Conservation (phyloP, 2,329 filamentous ascomycete species). For the Arthroderma sp. region DNA sequence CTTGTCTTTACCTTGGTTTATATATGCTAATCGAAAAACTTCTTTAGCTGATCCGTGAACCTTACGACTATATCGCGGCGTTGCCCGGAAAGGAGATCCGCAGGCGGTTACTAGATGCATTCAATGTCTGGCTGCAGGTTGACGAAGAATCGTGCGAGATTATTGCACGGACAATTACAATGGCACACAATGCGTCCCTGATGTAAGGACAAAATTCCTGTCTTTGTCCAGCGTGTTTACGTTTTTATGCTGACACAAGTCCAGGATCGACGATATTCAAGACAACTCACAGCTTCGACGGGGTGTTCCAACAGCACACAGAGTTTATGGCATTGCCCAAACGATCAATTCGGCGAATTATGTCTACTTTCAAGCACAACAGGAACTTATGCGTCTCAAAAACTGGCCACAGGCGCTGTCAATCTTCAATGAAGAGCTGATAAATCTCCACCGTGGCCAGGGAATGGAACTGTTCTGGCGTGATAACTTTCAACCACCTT, state of each 20-base stretch:
- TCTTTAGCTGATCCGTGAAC: slow-evolving; percentile 53
- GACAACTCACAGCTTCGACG: slow-evolving; percentile 33
- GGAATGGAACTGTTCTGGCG: background rate
- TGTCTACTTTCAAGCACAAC: slow-evolving; percentile 30
- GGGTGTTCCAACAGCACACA: slow-evolving; percentile 33
- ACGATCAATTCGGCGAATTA: slow-evolving; percentile 39
- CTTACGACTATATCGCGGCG: slow-evolving; percentile 66
- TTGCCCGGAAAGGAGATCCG: slow-evolving; percentile 52
- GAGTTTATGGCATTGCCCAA: slow-evolving; percentile 33
- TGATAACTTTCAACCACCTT: slow-evolving; percentile 11
- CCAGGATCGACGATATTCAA: slow-evolving; percentile 32
- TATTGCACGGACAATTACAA: slow-evolving; percentile 26
- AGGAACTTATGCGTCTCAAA: slow-evolving; percentile 17
- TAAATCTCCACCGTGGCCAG: background rate
- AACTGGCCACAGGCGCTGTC: background rate
- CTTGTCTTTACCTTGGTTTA: background rate
- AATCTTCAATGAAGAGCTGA: background rate
- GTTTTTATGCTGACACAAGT: background rate
- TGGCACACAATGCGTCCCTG: slow-evolving; percentile 32
- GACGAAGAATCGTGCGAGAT: slow-evolving; percentile 23
- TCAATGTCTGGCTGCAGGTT: slow-evolving; percentile 30
- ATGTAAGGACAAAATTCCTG: slow-evolving; percentile 22
- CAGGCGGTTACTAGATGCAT: slow-evolving; percentile 26
- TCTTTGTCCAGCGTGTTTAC: slow-evolving; percentile 9
- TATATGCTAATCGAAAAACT: slow-evolving; percentile 30